These are phyloP conservation scores for Bruguiera parviflora DNA, from an alignment of 345 rosid genomes.

Conservation along the genomic window DNA sequence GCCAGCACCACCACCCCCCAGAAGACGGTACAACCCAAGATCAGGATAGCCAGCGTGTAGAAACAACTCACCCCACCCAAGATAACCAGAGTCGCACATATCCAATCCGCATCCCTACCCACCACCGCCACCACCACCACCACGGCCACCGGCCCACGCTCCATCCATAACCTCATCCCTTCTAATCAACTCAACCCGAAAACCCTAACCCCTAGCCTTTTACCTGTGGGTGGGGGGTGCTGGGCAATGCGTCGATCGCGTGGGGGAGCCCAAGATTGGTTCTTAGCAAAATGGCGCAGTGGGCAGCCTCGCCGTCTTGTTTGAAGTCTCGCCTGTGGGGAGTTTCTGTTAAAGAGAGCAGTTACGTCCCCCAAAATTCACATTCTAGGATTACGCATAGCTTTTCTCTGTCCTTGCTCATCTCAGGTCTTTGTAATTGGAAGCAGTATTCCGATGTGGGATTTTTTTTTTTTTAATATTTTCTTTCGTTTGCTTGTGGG, in stretches of 20 bases:
- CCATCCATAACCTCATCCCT: neutral
- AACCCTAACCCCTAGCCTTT: neutral
- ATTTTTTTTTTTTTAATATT: neutral
- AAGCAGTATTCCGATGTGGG: neutral
- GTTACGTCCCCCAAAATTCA: slow-evolving; percentile 17
- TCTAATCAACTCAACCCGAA: neutral
- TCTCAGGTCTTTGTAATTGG: neutral
- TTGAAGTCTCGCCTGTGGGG: slow-evolving; percentile 40
- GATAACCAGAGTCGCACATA: slow-evolving; percentile 27
- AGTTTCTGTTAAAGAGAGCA: slow-evolving; percentile 19
- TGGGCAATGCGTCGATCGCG: slow-evolving; percentile 30
- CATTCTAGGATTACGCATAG: slow-evolving; percentile 18
- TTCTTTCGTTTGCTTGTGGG: neutral
- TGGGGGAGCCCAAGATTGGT: neutral
- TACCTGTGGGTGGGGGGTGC: neutral
- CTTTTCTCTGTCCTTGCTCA: slow-evolving; percentile 28
- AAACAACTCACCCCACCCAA: neutral
- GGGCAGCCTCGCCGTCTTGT: slow-evolving; percentile 39
- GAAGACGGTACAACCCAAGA: too few relatives aligned
- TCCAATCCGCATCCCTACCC: slow-evolving; percentile 24
- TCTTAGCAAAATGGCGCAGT: slow-evolving; percentile 48
- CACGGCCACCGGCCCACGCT: neutral
- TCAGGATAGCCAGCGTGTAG: too few relatives aligned
- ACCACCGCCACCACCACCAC: neutral
- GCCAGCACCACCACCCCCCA: too few relatives aligned